Conservation (phyloP, 2,329 filamentous ascomycete species). For the Atkinsonella texensis region DNA sequence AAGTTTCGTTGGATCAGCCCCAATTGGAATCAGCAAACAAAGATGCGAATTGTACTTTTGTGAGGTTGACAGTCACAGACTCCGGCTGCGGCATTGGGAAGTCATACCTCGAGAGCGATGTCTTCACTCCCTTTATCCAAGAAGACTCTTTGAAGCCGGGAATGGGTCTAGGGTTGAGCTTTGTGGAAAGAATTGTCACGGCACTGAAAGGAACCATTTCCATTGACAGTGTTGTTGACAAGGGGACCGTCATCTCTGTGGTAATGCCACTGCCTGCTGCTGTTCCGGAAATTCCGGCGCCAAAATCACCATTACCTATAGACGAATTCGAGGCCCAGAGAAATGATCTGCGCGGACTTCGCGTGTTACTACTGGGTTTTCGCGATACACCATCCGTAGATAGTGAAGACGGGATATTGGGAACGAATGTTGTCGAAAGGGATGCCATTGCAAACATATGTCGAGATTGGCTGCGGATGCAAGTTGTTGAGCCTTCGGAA, state of each 20-base stretch:
- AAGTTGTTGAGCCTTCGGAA: slow-evolving; percentile 11
- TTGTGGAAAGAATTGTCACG: slow-evolving; percentile 48
- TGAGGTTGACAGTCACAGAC: slow-evolving; percentile 40
- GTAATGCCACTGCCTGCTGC: slow-evolving; percentile 16
- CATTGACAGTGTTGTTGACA: slow-evolving; percentile 33
- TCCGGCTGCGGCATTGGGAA: slow-evolving; percentile 54
- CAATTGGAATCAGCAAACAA: neutral
- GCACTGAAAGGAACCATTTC: slow-evolving; percentile 47
- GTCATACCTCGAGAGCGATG: slow-evolving; percentile 45
- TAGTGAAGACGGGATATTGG: slow-evolving; percentile 1
- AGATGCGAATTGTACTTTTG: slow-evolving; percentile 10
- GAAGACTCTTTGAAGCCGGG: slow-evolving; percentile 49
- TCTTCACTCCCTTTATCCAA: slow-evolving; percentile 54
- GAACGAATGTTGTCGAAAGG: slow-evolving; percentile 5
- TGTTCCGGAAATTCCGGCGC: slow-evolving; percentile 1
- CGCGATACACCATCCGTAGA: slow-evolving; percentile 5
- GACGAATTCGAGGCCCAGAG: slow-evolving; percentile 18
- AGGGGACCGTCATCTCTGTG: slow-evolving; percentile 25
- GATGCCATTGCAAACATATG: slow-evolving; percentile 14
- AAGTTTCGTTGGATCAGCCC: slow-evolving; percentile 13
- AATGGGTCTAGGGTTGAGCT: slow-evolving; percentile 51
- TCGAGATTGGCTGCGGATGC: slow-evolving; percentile 21
- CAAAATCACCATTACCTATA: slow-evolving; percentile 7
- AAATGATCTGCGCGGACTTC: slow-evolving; percentile 18
- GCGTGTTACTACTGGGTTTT: slow-evolving; percentile 17